These are phyloP conservation scores for Globisporangium okanoganense DNA, from an alignment of 352 stramenopile genomes.

Conservation along the genomic window DNA sequence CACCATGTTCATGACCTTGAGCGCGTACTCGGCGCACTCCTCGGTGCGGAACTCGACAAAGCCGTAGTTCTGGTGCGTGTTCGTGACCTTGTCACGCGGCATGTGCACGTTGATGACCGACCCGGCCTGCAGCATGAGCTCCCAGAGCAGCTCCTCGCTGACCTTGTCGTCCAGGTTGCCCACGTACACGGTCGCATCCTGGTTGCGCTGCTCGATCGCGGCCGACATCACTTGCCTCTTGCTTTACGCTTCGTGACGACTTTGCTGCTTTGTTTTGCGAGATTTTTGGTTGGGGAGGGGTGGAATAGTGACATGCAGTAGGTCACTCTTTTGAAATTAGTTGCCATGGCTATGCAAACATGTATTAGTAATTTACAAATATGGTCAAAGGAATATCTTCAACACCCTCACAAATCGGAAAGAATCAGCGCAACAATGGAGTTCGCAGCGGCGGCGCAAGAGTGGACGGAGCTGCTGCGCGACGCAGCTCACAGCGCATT, in stretches of 20 bases:
- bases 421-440: constrained; percentile 1
- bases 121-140: constrained; percentile 94
- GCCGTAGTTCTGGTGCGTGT: constrained; percentile 95
- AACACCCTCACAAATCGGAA: background rate
- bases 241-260: background rate
- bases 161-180: constrained; percentile 96
- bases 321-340: background rate
- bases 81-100: constrained; percentile 97
- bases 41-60: constrained; percentile 99
- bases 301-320: background rate
- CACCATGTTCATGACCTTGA: constrained; percentile 99
- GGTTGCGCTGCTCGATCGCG: constrained; percentile 87
- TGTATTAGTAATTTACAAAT: background rate
- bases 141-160: constrained; percentile 96
- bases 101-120: constrained; percentile 98
- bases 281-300: background rate
- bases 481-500: constrained; percentile 21
- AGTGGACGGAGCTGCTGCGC: constrained; percentile 42
- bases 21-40: constrained; percentile 97
- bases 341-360: too few relatives aligned
- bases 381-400: background rate
- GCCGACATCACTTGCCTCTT: constrained; percentile 55
- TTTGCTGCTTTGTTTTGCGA: background rate
- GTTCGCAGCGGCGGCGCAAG: constrained; percentile 28
- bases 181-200: constrained; percentile 98